Evolutionary conservation across 306 rosid genomes (phyloP), one percentile per base, ranked within the genome.

Genomic region (Lathyrus oleraceus): DNA sequence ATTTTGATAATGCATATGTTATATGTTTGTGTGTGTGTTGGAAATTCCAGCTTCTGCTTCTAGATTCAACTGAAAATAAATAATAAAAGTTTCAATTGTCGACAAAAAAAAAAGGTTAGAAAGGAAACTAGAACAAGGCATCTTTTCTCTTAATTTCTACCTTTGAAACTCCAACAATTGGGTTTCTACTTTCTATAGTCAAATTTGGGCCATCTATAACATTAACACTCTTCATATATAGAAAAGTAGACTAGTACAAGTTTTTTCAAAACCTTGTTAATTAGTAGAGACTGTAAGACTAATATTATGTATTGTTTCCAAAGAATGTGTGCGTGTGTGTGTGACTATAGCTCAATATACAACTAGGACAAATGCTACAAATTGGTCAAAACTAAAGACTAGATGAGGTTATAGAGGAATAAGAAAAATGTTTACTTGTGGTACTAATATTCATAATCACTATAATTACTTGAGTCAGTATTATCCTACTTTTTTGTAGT

Each of bases 321-420:
- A 64, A 53, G 16, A 23, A 25, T 25, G 4, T 25, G 10, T 23
- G 54, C 23, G 43, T 30, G 15, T 21, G 47, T 32, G 43, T 13
- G 40, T 57, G 56, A 42, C 74, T 57, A 54, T 58, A 65, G 58
- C 66, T 73, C 69, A 81, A 51, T 48, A 11, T 42, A 16, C 27
- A 57, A 77, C 8, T n/a, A 9, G 58, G 57, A 78, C 27, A 52
- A 45, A 64, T n/a, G n/a, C 60, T 44, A 38, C 47, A 66, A 75
- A 52, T 43, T 67, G 58, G 76, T 78, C 78, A 71, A 71, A 78
- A 63, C 27, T 47, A 71, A 71, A 4, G 38, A 42, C 21, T 19
- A 8, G 74, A n/a, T 32, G n/a, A 65, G 67, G 39, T 65, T 69
- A 63, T 39, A n/a, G 65, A 67, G 52, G 39, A 67, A 51, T 38